These are phyloP conservation scores for Cerrena zonata DNA, from an alignment of 1,284 basidiomycete genomes.

Conservation along the genomic window DNA sequence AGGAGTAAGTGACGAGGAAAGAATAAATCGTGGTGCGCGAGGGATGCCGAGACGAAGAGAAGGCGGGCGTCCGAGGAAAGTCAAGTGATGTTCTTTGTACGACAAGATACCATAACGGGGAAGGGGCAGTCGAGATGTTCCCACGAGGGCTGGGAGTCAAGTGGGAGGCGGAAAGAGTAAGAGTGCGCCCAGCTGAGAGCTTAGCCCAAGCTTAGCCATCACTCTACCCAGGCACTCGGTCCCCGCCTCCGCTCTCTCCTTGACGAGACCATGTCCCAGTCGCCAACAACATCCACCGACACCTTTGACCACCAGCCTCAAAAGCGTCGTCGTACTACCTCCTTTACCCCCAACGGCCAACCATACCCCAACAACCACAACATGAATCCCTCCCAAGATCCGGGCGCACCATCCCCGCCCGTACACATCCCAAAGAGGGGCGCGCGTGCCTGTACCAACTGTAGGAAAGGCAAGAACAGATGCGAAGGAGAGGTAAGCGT, in stretches of 20 bases:
- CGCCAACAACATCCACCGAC: constrained; percentile 29
- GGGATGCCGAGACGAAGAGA: not conserved
- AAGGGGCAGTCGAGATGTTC: not conserved
- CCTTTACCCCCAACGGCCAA: constrained; percentile 17
- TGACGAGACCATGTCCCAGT: constrained; percentile 33
- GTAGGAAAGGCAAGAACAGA: constrained; percentile 87
- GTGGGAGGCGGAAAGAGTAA: not conserved
- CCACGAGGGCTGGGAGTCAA: not conserved
- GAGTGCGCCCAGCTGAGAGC: not conserved
- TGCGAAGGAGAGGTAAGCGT: constrained; percentile 78
- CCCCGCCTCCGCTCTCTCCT: constrained; percentile 1
- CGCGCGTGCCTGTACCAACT: constrained; percentile 73
- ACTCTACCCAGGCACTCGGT: not conserved
- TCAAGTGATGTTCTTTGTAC: constrained; percentile 5
- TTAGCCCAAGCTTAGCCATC: not conserved
- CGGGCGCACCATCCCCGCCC: constrained; percentile 17
- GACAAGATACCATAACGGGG: not conserved
- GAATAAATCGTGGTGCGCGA: not conserved
- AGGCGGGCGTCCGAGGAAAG: not conserved
- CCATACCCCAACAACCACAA: constrained; percentile 17
- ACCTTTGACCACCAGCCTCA: constrained; percentile 17
- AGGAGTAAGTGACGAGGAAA: not conserved
- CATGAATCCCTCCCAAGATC: constrained; percentile 17
- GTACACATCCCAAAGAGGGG: constrained; percentile 74
- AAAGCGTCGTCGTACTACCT: constrained; percentile 28